phyloP scores from a whole-genome alignment of 805 yeast species.

The Groenewaldozyma salmanticensis region DNA sequence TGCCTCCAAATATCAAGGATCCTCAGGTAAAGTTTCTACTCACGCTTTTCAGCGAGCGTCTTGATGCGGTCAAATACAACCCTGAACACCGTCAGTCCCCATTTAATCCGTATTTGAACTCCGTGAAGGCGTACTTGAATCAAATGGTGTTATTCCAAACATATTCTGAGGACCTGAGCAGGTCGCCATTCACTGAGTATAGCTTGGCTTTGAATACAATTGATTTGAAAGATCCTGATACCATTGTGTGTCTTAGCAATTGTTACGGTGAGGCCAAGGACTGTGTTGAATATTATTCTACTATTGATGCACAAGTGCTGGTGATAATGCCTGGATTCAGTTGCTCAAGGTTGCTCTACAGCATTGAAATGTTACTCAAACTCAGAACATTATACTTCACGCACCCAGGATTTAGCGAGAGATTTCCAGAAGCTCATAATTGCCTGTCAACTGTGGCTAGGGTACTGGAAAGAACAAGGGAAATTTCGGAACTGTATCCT shows the following conservation, averaged over 20 bases:
- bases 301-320: slow-evolving; percentile 32
- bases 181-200: slow-evolving; percentile 29
- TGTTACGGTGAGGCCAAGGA: slow-evolving; percentile 19
- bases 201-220: slow-evolving; percentile 19
- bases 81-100: slow-evolving; percentile 33
- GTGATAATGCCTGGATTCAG: slow-evolving; percentile 40
- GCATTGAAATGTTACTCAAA: slow-evolving; percentile 24
- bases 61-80: slow-evolving; percentile 31
- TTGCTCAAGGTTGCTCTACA: slow-evolving; percentile 21
- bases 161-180: slow-evolving; percentile 19
- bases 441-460: slow-evolving; percentile 16
- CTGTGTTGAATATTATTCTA: slow-evolving; percentile 15
- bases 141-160: slow-evolving; percentile 23
- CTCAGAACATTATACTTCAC: slow-evolving; percentile 24
- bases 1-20: slow-evolving; percentile 27
- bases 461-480: slow-evolving; percentile 15
- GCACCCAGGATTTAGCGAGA: slow-evolving; percentile 20
- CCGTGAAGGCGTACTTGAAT: slow-evolving; percentile 40
- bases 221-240: slow-evolving; percentile 16
- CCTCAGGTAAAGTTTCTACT: slow-evolving; percentile 34
- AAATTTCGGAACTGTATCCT: slow-evolving; percentile 19
- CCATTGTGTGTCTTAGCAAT: slow-evolving; percentile 19
- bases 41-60: slow-evolving; percentile 39
- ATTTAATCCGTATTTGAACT: slow-evolving; percentile 39
- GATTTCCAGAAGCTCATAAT: slow-evolving; percentile 17